A percentile compares a stretch with the other conserved stretches of the same genome.
These are phyloP conservation scores for Thecaphora thlaspeos DNA, from an alignment of 1,284 basidiomycete species.

Conservation along the genomic window DNA sequence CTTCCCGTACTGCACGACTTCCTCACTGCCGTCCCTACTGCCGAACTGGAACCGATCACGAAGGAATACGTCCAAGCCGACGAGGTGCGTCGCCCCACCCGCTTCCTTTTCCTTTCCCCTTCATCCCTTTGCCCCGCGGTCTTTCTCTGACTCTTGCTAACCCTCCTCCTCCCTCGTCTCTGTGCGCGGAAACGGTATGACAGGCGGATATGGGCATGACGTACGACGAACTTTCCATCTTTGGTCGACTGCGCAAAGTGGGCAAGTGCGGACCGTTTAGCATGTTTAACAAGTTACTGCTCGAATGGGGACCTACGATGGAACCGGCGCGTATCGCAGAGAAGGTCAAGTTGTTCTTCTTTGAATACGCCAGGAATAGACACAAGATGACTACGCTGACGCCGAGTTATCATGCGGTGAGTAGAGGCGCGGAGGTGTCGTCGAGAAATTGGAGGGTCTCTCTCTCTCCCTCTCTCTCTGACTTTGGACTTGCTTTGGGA, in stretches of 20 bases:
- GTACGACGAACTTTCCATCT: conserved; percentile 91
- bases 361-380: conserved; percentile 90
- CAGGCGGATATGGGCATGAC: conserved; percentile 87
- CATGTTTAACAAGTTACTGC: conserved; percentile 89
- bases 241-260: conserved; percentile 88
- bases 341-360: conserved; percentile 97
- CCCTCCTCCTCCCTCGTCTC: too few species aligned
- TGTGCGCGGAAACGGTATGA: too few species aligned
- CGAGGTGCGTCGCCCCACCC: conserved; percentile 63
- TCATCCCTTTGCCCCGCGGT: neutral
- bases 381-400: conserved; percentile 99
- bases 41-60: conserved; percentile 93
- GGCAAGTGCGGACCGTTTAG: conserved; percentile 96
- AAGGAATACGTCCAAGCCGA: conserved; percentile 92
- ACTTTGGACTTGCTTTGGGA: conserved; percentile 1
- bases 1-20: conserved; percentile 80
- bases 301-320: conserved; percentile 74
- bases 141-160: too few species aligned
- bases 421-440: too few species aligned
- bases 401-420: conserved; percentile 86
- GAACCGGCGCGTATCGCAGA: conserved; percentile 73
- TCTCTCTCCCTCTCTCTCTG: too few species aligned
- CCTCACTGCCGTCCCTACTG: conserved; percentile 85
- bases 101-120: neutral
- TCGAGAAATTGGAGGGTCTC: too few species aligned